Evolutionary conservation across 1,139 yeast genomes (phyloP), one percentile per base, ranked within the genome.

Genomic region (Taphrina populina): DNA sequence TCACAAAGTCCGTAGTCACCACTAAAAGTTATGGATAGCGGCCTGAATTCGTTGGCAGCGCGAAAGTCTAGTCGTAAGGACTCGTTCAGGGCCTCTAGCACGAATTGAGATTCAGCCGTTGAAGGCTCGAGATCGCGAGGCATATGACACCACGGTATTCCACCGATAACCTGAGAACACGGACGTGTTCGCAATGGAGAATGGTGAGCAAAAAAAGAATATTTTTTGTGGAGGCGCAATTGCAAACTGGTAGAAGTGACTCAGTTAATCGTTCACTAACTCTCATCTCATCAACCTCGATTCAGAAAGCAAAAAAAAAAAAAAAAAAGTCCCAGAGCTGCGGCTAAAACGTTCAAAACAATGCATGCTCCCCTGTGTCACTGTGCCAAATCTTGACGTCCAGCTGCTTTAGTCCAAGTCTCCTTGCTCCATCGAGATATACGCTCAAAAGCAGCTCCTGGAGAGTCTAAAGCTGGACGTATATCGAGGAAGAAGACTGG

Each of bases 401-500:
- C 56, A 8, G 33, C 45, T 8, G 56, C 43, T 19, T 40, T 52
- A 19, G 40, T 34, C 58, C 58, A 56, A 20, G 45, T 51, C 40
- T 56, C 56, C 13, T 23, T 19, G 8, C 45, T 49, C 58, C 58
- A 56, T 10, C 32, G 24, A 15, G 43, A 11, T 24, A 52, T 52
- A 19, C 56, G 34, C 27, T 40, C 36, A 24, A 15, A 52, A 13
- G 45, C 56, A 8, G 56, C 56, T 3, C 56, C 56, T 3, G 56
- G 56, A 10, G 57, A 21, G 69, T 94, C 98, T 62, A 90, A 73
- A 1, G 96, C 98, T 0, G 98, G 98, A 62, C 99, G 79, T 20
- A 95, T 95, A 69, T 92, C 98, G 64, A 94, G 77, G 70, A 81
- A 82, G 69, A 92, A 94, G 0, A 95, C 78, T 7, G 98, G 97